These are phyloP conservation scores for Gentiana dahurica DNA, from an alignment of 257 asterid species.

Conservation along the genomic window DNA sequence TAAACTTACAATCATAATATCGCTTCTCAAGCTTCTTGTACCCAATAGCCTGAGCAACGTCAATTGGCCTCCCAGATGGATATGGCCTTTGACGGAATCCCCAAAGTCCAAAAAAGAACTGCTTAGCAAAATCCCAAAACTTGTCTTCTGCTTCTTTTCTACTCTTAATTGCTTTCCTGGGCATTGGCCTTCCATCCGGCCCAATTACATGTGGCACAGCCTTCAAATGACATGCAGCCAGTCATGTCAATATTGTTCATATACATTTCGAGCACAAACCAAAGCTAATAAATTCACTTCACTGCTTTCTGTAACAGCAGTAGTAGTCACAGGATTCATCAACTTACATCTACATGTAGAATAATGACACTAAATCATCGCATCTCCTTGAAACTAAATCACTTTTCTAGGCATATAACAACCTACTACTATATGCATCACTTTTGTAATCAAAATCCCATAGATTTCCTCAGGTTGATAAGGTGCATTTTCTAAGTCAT, in stretches of 20 bases:
- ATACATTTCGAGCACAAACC: neutral
- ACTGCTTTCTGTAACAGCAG: neutral
- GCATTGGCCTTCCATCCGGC: constrained; percentile 97
- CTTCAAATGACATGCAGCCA: constrained; percentile 34
- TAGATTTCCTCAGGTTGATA: too few relatives aligned
- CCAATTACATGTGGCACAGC: constrained; percentile 85
- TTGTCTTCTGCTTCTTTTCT: constrained; percentile 62
- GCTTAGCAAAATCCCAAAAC: constrained; percentile 93
- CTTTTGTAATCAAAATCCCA: too few relatives aligned
- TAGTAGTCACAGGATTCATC: neutral
- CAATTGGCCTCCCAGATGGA: constrained; percentile 90
- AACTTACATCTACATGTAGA: neutral
- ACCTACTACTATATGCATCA: too few relatives aligned
- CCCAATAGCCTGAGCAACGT: constrained; percentile 93
- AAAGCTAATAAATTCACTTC: neutral
- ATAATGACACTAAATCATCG: too few relatives aligned
- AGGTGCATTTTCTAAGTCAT: too few relatives aligned
- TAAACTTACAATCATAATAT: constrained; percentile 73
- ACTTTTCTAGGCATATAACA: too few relatives aligned
- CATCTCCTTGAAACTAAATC: too few relatives aligned
- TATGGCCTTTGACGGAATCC: constrained; percentile 92
- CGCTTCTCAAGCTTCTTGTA: constrained; percentile 79
- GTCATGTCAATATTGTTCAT: neutral
- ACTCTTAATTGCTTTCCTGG: constrained; percentile 75
- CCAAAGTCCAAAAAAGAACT: constrained; percentile 98